Percentiles rank a stretch among this genome's conserved stretches.
Conservation (phyloP, 2,329 filamentous ascomycete genomes). For the Simplicillium sp. region DNA sequence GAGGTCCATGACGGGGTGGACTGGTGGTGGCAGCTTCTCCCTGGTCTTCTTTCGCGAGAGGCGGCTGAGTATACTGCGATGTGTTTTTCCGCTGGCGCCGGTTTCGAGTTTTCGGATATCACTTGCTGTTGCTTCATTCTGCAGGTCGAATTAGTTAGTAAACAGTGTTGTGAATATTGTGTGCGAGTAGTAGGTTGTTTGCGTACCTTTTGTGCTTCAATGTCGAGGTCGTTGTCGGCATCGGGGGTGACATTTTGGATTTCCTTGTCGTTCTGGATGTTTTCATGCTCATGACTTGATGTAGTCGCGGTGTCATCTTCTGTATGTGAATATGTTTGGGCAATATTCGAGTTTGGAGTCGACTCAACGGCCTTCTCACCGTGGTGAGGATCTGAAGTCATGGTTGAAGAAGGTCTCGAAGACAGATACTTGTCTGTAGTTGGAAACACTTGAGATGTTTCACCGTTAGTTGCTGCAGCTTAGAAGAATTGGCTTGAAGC, state of each 20-base stretch:
- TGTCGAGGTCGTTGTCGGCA: constrained; percentile 10
- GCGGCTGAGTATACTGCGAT: constrained; percentile 13
- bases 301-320: constrained; percentile 3
- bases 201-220: constrained; percentile 13
- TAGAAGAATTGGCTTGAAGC: too few relatives aligned
- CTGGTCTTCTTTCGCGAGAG: constrained; percentile 14
- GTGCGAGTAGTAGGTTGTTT: not conserved
- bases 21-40: constrained; percentile 21
- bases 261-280: constrained; percentile 3
- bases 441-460: too few relatives aligned
- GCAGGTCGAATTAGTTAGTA: not conserved
- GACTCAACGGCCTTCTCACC: too few relatives aligned
- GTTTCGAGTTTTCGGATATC: constrained; percentile 12
- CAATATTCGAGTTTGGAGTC: too few relatives aligned
- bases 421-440: too few relatives aligned
- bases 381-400: too few relatives aligned
- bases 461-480: too few relatives aligned
- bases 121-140: constrained; percentile 6
- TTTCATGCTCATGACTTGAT: too few relatives aligned
- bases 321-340: too few relatives aligned
- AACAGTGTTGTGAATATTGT: not conserved
- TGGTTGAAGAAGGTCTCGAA: too few relatives aligned
- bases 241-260: constrained; percentile 6
- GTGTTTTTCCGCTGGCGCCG: constrained; percentile 12
- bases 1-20: constrained; percentile 40